Evolutionary conservation across 129 eudicot species (phyloP).

Genomic region (Calendula officinalis): DNA sequence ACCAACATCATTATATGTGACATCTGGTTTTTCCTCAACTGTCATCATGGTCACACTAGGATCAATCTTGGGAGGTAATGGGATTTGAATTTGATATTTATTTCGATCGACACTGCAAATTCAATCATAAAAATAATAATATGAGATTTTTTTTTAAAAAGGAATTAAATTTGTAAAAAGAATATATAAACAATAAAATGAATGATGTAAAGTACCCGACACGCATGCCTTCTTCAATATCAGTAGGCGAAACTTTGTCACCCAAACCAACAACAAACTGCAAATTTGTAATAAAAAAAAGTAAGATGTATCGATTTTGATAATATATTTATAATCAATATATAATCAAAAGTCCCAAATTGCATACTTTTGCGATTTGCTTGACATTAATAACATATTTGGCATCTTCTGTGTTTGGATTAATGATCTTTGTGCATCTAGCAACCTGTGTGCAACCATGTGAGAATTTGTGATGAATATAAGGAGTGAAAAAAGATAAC

Average conservation of each 20-base stretch:
- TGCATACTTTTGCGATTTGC: conserved; percentile 88
- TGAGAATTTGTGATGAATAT: not conserved
- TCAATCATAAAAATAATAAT: not conserved
- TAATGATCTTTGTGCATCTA: conserved; percentile 91
- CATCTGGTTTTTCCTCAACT: conserved; percentile 98
- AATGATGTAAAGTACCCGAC: conserved; percentile 62
- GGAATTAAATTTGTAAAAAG: too few species aligned
- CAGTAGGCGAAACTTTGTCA: conserved; percentile 97
- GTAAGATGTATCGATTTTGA: conserved; percentile 25
- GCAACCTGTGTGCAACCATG: conserved; percentile 64
- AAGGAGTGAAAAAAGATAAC: not conserved
- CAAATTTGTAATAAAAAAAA: conserved; percentile 11
- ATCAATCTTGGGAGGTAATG: conserved; percentile 95
- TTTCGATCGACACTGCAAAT: conserved; percentile 82
- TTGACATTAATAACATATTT: conserved; percentile 93
- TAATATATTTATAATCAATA: not conserved
- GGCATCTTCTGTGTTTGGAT: conserved; percentile 95
- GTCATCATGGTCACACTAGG: conserved; percentile 99
- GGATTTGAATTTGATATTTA: conserved; percentile 93
- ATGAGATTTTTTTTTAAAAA: not conserved
- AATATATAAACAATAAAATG: not conserved
- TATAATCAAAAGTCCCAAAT: not conserved
- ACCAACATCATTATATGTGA: conserved; percentile 96
- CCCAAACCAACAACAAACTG: conserved; percentile 99
- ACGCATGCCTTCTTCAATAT: conserved; percentile 99